Percentiles rank a stretch among this genome's conserved stretches.
phyloP scores from a whole-genome alignment of 208 protist genomes.

The Trypanosoma rangeli region DNA sequence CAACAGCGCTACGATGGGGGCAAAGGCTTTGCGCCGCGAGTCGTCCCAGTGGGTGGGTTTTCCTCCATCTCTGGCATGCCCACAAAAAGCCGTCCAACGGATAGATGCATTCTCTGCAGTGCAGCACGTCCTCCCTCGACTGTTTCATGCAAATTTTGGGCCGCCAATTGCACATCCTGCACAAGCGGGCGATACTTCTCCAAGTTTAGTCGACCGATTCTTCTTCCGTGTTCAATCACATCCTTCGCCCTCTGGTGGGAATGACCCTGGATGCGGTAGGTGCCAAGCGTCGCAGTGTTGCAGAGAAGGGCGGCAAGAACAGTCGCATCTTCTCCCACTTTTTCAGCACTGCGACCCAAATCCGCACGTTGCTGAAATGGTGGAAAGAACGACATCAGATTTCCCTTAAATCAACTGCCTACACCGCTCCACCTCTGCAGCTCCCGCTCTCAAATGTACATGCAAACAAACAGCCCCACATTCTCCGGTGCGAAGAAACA shows the following conservation, averaged over 20 bases:
- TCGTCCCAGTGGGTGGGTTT: neutral
- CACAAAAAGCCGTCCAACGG: constrained; percentile 6
- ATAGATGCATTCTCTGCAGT: constrained; percentile 15
- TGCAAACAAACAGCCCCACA: neutral
- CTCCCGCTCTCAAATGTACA: neutral
- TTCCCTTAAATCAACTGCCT: neutral
- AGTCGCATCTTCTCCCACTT: constrained; percentile 4
- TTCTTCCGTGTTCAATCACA: constrained; percentile 8
- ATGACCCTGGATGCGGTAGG: constrained; percentile 22
- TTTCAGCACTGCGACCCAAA: neutral
- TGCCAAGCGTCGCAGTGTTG: constrained; percentile 17
- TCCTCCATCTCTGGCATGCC: neutral
- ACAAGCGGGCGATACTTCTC: constrained; percentile 15
- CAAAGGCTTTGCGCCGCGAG: neutral
- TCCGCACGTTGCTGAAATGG: neutral
- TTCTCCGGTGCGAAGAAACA: too few relatives aligned
- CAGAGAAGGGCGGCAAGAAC: constrained; percentile 19
- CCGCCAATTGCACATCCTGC: constrained; percentile 9
- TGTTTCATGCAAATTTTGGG: constrained; percentile 6
- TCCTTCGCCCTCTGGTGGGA: constrained; percentile 1
- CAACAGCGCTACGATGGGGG: neutral
- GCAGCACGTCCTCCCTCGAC: constrained; percentile 13
- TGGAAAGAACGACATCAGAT: neutral
- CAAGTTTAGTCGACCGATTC: constrained; percentile 1
- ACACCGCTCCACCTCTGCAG: neutral